Evolutionary conservation across 306 rosid genomes (phyloP).

Genomic region (Prunus fruticosa): DNA sequence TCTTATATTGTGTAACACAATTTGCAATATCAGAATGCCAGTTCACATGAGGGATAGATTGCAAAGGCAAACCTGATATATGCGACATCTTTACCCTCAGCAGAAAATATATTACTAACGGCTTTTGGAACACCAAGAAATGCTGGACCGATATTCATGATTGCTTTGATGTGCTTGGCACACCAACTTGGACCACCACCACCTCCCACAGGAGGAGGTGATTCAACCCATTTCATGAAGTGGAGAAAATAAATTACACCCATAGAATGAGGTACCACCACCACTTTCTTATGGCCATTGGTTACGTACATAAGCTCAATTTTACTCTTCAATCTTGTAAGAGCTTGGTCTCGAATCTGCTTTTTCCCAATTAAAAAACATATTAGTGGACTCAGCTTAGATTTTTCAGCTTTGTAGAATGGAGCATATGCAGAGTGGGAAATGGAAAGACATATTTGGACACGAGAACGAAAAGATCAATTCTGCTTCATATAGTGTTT

Average conservation of each 20-base stretch:
- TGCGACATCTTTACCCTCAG: slow-evolving; percentile 51
- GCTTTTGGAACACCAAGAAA: slow-evolving; percentile 77
- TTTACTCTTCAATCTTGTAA: slow-evolving; percentile 75
- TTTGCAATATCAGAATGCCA: slow-evolving; percentile 12
- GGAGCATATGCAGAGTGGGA: background rate
- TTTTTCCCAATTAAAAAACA: slow-evolving; percentile 32
- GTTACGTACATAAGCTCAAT: slow-evolving; percentile 67
- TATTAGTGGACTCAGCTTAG: slow-evolving; percentile 23
- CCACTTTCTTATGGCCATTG: slow-evolving; percentile 73
- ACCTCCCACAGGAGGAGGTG: slow-evolving; percentile 66
- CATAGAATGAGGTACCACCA: slow-evolving; percentile 85
- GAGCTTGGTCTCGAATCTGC: slow-evolving; percentile 71
- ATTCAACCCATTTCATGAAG: slow-evolving; percentile 91
- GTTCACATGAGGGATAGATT: slow-evolving; percentile 17
- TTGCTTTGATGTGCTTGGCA: slow-evolving; percentile 67
- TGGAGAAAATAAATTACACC: slow-evolving; percentile 72
- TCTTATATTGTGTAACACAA: slow-evolving; percentile 3
- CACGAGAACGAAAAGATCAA: background rate
- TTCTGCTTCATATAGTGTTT: background rate
- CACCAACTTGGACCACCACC: slow-evolving; percentile 83
- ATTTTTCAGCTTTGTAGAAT: background rate
- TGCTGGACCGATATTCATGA: slow-evolving; percentile 72
- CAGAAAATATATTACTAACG: slow-evolving; percentile 55
- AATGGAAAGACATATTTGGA: background rate
- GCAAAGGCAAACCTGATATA: slow-evolving; percentile 54